Conservation (phyloP, 441 rosid genomes). For the Bocquillonia castaneifolia region DNA sequence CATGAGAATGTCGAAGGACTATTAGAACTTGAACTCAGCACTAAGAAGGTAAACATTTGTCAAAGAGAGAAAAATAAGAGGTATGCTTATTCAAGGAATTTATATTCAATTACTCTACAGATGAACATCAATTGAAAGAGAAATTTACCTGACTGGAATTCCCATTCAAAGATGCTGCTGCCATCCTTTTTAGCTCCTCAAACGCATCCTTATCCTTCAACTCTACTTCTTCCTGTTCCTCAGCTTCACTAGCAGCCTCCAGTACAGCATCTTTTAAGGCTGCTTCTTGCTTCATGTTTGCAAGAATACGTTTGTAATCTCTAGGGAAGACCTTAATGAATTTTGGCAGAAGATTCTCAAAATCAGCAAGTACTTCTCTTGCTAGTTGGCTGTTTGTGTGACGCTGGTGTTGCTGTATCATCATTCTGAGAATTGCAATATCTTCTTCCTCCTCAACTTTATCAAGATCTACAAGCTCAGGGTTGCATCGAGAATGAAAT, state of each 20-base stretch:
- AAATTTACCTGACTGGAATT: constrained; percentile 40
- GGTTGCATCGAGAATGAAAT: constrained; percentile 82
- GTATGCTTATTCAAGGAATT: not conserved
- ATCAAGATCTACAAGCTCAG: constrained; percentile 93
- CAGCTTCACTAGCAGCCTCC: constrained; percentile 44
- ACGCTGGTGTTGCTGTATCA: constrained; percentile 98
- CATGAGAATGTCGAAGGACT: not conserved
- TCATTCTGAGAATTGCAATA: constrained; percentile 76
- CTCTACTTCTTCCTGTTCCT: constrained; percentile 55
- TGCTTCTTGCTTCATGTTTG: constrained; percentile 60
- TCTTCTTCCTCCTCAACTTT: constrained; percentile 93
- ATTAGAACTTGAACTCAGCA: not conserved
- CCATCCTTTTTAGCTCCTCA: constrained; percentile 87
- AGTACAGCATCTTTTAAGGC: constrained; percentile 42
- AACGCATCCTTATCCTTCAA: constrained; percentile 70
- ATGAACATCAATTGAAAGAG: constrained; percentile 4
- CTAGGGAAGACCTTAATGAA: constrained; percentile 95
- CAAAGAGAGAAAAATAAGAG: not conserved
- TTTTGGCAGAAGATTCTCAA: constrained; percentile 66
- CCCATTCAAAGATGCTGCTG: constrained; percentile 51
- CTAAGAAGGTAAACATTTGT: not conserved
- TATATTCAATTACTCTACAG: not conserved
- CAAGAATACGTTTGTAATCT: constrained; percentile 92
- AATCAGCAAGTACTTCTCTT: constrained; percentile 77
- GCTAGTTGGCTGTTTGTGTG: constrained; percentile 90